Evolutionary conservation across 257 asterid genomes (phyloP), one percentile per base, ranked within the genome.

Genomic region (Voacanga thouarsii): DNA sequence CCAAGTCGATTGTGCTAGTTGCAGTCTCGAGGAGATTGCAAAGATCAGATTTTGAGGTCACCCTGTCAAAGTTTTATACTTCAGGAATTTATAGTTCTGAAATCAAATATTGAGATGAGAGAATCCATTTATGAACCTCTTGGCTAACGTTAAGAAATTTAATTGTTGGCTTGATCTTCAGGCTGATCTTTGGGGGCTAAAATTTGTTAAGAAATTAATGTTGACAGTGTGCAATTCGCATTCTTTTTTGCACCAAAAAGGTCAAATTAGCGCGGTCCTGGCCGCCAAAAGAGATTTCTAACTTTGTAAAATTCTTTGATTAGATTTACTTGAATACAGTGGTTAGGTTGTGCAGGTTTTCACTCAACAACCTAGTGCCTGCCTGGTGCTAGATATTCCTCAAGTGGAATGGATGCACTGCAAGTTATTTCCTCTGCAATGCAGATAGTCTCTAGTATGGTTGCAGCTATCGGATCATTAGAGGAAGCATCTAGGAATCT

Each of bases 401-500:
- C 7, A 23, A 57, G 12, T n/a, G 78, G 39, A 53, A 83, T 83
- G 86, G 86, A 83, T 30, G 80, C 80, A 10, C 56, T 83, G 66
- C 86, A 77, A 74, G 75, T 77, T 21, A 56, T 83, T 60, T 80
- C 86, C 16, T 80, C 86, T 21, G 86, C 84, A 75, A 66, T 80
- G 24, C 82, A 83, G 80, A 83, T 83, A 49, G 86, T 79, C 11
- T 80, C 86, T 8, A 66, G 77, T 63, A 83, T 83, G 84, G 81
- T 80, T 47, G n/a, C 55, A 49, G 86, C 86, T 37, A 61, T 83
- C 50, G 86, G 86, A 51, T 80, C 86, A 41, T 5, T 83, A 18
- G 84, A 80, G 75, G 82, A 78, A 24, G 87, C 87, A 57, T 80
- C 84, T 5, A 75, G 84, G 76, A 67, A 84, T 65, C 81, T 84